A percentile compares a stretch with the other conserved stretches of the same genome.
Evolutionary conservation across 768 basidiomycete genomes (phyloP).

Genomic region (Crucibulum laeve): DNA sequence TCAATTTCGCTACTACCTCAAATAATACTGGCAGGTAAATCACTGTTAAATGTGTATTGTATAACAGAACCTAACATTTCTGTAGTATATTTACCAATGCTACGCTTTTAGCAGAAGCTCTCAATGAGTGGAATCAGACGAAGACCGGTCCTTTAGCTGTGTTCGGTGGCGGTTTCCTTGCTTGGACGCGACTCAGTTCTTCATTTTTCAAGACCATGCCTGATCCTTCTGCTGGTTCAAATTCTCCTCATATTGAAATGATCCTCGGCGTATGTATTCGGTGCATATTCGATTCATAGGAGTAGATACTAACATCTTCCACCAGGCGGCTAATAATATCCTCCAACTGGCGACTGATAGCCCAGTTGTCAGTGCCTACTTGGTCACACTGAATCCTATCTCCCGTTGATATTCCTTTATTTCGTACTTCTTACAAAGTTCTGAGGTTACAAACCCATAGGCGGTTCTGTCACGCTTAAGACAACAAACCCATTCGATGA

Average conservation of each 20-base stretch:
- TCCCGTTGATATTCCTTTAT: not conserved
- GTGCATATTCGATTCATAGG: not conserved
- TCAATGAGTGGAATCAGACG: constrained; percentile 16
- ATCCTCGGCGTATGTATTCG: constrained; percentile 8
- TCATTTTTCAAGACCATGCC: constrained; percentile 11
- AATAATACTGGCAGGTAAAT: constrained; percentile 21
- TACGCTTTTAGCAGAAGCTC: constrained; percentile 14
- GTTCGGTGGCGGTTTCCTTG: constrained; percentile 15
- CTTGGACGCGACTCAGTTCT: constrained; percentile 17
- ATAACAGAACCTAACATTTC: not conserved
- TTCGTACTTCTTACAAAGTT: not conserved
- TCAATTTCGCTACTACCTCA: constrained; percentile 19
- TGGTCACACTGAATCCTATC: not conserved
- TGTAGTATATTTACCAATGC: constrained; percentile 15
- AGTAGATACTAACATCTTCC: not conserved
- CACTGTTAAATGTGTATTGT: not conserved
- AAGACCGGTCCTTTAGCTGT: constrained; percentile 17
- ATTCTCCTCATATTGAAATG: constrained; percentile 19
- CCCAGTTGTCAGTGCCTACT: no score
- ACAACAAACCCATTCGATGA: constrained; percentile 36
- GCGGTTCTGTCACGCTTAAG: constrained; percentile 25
- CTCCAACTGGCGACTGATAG: no score
- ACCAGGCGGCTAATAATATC: not conserved
- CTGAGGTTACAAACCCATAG: constrained; percentile 8
- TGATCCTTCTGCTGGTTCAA: constrained; percentile 19